Conservation (phyloP, 495 filamentous ascomycete genomes). For the Hypoxylon fuscum region DNA sequence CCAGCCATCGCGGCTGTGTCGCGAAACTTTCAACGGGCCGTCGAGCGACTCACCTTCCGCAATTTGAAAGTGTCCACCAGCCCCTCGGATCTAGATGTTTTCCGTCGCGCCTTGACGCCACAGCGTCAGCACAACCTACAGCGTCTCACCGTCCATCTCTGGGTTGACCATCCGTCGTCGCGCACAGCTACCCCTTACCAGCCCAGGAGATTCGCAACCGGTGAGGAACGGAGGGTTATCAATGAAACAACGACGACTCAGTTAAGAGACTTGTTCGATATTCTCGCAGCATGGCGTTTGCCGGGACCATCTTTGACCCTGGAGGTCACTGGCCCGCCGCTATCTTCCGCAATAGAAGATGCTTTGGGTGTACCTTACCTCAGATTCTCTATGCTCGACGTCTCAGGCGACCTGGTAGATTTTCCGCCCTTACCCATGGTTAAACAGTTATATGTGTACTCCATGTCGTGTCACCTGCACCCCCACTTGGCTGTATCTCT, state of each 20-base stretch:
- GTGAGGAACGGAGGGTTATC: neutral
- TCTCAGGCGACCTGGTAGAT: neutral
- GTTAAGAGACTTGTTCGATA: neutral
- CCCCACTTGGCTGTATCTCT: neutral
- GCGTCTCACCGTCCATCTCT: neutral
- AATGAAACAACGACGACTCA: neutral
- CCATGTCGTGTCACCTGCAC: neutral
- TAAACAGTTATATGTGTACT: neutral
- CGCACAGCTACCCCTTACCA: neutral
- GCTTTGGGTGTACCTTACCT: neutral
- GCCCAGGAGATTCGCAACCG: neutral
- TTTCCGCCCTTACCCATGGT: neutral
- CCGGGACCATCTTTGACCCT: neutral
- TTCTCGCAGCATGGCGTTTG: neutral
- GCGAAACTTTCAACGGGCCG: neutral
- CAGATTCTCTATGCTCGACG: slow-evolving; percentile 1
- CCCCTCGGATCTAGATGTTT: neutral
- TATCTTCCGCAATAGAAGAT: neutral
- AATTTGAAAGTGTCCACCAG: neutral
- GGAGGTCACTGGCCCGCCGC: neutral
- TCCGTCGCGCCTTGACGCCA: neutral
- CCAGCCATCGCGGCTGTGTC: neutral
- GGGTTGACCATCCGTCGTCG: neutral
- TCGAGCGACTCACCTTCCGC: neutral
- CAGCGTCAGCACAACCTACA: neutral